phyloP scores from a whole-genome alignment of 495 filamentous ascomycete species.

The Neurospora sublineolata region DNA sequence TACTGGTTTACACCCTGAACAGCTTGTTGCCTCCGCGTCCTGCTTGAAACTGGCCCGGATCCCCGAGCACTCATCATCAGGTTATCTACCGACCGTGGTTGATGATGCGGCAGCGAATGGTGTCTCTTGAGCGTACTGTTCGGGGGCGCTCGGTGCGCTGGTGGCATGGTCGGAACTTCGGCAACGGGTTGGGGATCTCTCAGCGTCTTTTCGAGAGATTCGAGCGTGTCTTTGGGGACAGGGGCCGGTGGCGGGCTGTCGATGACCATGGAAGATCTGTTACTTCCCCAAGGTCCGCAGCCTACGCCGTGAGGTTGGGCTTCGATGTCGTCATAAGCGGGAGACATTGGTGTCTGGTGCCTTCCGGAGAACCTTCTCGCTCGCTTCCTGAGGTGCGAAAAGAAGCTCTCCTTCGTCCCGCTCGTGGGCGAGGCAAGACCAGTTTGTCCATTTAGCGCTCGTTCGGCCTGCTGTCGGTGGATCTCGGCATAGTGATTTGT shows the following conservation, averaged over 20 bases:
- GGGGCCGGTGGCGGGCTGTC: slow-evolving; percentile 48
- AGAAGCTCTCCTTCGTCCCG: slow-evolving; percentile 85
- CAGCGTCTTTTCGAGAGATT: slow-evolving; percentile 67
- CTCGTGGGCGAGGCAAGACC: slow-evolving; percentile 52
- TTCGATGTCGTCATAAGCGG: slow-evolving; percentile 73
- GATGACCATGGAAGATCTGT: slow-evolving; percentile 72
- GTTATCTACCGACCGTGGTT: slow-evolving; percentile 54
- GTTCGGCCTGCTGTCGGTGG: slow-evolving; percentile 83
- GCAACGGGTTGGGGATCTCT: slow-evolving; percentile 56
- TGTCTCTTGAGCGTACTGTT: slow-evolving; percentile 49
- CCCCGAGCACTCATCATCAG: slow-evolving; percentile 40
- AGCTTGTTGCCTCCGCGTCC: slow-evolving; percentile 73
- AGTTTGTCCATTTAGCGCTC: slow-evolving; percentile 73
- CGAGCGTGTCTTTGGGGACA: slow-evolving; percentile 45
- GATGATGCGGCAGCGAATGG: slow-evolving; percentile 64
- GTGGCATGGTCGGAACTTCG: slow-evolving; percentile 46
- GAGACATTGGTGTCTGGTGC: slow-evolving; percentile 63
- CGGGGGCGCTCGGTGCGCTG: slow-evolving; percentile 41
- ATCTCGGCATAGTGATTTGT: slow-evolving; percentile 79
- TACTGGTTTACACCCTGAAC: slow-evolving; percentile 70
- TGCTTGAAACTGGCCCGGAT: slow-evolving; percentile 60
- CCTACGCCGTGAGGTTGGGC: slow-evolving; percentile 48
- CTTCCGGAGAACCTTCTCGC: slow-evolving; percentile 87
- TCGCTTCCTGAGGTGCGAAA: slow-evolving; percentile 91
- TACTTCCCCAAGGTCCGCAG: slow-evolving; percentile 75